A percentile compares a stretch with the other conserved stretches of the same genome.
Evolutionary conservation across 345 rosid species (phyloP).

Genomic region (Murraya paniculata): DNA sequence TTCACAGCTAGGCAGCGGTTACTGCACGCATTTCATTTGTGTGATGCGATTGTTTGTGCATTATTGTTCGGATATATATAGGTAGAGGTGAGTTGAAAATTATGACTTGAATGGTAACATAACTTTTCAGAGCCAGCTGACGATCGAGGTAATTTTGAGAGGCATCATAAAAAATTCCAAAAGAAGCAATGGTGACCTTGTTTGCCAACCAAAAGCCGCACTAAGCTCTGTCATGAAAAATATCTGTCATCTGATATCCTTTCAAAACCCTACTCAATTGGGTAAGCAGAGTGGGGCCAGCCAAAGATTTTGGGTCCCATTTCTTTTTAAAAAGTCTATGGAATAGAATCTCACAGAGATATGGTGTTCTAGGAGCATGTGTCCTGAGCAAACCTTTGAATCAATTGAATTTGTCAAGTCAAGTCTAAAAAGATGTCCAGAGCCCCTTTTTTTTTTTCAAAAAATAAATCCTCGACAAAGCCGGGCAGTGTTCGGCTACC

Average conservation of each 20-base stretch:
- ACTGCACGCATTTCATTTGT: neutral
- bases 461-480: no score
- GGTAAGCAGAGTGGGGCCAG: neutral
- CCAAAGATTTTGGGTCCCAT: constrained; percentile 5
- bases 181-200: neutral
- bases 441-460: no score
- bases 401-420: neutral
- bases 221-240: neutral
- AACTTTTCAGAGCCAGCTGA: neutral
- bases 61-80: neutral
- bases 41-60: neutral
- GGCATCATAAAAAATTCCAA: constrained; percentile 10
- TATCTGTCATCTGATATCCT: neutral
- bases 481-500: no score
- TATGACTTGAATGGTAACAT: neutral
- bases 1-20: neutral
- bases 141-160: neutral
- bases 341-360: constrained; percentile 13
- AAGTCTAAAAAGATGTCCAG: no score
- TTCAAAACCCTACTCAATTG: constrained; percentile 4
- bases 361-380: neutral
- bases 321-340: neutral
- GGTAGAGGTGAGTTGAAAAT: neutral
- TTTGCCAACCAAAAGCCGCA: constrained; percentile 9
- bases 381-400: neutral